A percentile compares a stretch with the other conserved stretches of the same genome.
phyloP scores from a whole-genome alignment of 768 basidiomycete species.

The Serendipita sp. region DNA sequence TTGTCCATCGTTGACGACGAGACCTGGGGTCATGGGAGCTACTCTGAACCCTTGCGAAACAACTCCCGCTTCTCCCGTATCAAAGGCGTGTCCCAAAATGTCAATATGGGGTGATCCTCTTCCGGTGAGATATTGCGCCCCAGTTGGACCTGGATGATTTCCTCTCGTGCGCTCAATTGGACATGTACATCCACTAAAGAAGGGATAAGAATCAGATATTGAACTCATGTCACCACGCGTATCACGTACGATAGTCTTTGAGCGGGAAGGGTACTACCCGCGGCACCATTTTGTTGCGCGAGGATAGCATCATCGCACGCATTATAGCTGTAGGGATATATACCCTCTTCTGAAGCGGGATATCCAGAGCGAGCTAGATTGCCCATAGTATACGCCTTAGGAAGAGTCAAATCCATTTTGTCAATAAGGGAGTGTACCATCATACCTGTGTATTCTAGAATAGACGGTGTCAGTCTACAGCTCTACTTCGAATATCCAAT shows the following conservation, averaged over 20 bases:
- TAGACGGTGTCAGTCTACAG: not conserved
- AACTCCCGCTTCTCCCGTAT: not conserved
- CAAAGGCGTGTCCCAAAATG: constrained; percentile 32
- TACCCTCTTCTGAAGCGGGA: constrained; percentile 60
- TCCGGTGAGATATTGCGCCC: constrained; percentile 21
- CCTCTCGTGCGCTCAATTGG: constrained; percentile 23
- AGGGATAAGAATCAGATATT: not conserved
- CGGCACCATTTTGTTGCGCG: constrained; percentile 27
- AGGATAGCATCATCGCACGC: constrained; percentile 43
- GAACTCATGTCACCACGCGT: not conserved
- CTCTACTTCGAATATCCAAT: not conserved
- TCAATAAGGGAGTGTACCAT: no score
- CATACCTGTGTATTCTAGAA: not conserved
- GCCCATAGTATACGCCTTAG: constrained; percentile 63
- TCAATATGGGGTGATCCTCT: constrained; percentile 74
- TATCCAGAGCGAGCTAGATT: constrained; percentile 76
- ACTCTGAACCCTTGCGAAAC: not conserved
- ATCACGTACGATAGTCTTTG: constrained; percentile 50
- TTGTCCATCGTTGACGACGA: not conserved
- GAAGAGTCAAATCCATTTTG: no score
- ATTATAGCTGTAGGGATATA: constrained; percentile 48
- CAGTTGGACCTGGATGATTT: constrained; percentile 60
- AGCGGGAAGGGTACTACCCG: constrained; percentile 34
- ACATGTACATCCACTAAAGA: constrained; percentile 56
- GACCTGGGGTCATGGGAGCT: not conserved